Conservation (phyloP, 345 rosid genomes). For the Melaleuca alternifolia region DNA sequence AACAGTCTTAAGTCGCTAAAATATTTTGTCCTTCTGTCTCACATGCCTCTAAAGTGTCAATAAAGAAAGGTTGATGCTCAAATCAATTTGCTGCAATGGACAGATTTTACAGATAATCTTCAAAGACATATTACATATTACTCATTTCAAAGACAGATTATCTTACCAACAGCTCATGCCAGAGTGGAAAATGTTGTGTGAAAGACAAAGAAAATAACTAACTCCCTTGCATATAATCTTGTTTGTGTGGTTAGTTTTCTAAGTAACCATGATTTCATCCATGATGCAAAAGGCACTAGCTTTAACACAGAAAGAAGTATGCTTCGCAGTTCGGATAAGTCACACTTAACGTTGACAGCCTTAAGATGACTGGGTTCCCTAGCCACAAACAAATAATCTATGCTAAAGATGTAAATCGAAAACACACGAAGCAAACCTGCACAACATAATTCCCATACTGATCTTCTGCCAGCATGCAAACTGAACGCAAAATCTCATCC, state of each 20-base stretch:
- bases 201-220: not conserved
- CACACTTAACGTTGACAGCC: not conserved
- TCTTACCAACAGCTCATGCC: not conserved
- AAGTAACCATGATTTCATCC: not conserved
- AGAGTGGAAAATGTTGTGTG: not conserved
- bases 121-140: not conserved
- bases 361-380: not conserved
- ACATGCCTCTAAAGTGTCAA: not conserved
- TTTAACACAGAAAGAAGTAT: not conserved
- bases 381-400: not conserved
- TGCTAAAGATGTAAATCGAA: not conserved
- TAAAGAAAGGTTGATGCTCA: not conserved
- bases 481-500: slow-evolving; percentile 74
- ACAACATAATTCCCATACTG: slow-evolving; percentile 97
- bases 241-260: not conserved
- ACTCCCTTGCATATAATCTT: not conserved
- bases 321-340: not conserved
- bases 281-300: not conserved
- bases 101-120: not conserved
- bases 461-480: slow-evolving; percentile 91
- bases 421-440: slow-evolving; percentile 57
- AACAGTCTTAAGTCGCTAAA: not conserved
- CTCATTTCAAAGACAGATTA: not conserved
- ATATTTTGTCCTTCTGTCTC: not conserved
- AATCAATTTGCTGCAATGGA: not conserved